Base-by-base conservation (phyloP, 345 rosid genomes). In the Crucihimalaya himalaica region DNA sequence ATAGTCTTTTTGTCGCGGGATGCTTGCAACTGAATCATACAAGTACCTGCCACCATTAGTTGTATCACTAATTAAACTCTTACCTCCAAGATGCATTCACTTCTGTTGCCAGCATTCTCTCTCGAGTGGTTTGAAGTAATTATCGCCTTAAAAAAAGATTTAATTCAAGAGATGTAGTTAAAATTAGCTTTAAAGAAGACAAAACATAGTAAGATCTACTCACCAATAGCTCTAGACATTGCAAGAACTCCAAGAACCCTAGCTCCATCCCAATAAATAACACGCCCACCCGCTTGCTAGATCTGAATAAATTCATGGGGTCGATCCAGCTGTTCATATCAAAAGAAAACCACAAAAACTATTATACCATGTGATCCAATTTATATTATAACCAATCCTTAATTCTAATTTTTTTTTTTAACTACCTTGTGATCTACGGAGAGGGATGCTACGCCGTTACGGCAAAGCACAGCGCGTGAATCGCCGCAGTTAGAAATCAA, bases 221-320 rank as follows among this genome's bases (percentile, higher is more conserved):
- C 77, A 85, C 97, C 98, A 10, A 92, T 96, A 2, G 98, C 97
- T 74, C 99, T 82, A 0, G 98, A 92, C 98, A 89, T 92, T n/a
- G 98, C 96, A 29, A 92, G 78, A 19, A 92, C 90, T 18, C 99
- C 99, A 0, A 85, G 87, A 5, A 96, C 99, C 50, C 99, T 75
- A 3, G 97, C 82, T 0, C 96, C 94, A 7, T 92, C 96, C 98
- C 98, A 92, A 63, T 87, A 89, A 5, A 92, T 90, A 2, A 92
- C 96, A 3, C 94, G 89, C 50, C 98, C 98, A 0, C 96, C 96
- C 1, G 92, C 95, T 45, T 69, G 77, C 35, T 92, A 75, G 73
- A 92, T 90, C 71, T 96, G 83, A 8, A 27, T 54, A 39, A 90
- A 67, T 76, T 92, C 98, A 73, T 92, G 96, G 5, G 92, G 95